Evolutionary conservation across 768 basidiomycete genomes (phyloP), one percentile per base, ranked within the genome.

Genomic region (Albatrellus ellisii): DNA sequence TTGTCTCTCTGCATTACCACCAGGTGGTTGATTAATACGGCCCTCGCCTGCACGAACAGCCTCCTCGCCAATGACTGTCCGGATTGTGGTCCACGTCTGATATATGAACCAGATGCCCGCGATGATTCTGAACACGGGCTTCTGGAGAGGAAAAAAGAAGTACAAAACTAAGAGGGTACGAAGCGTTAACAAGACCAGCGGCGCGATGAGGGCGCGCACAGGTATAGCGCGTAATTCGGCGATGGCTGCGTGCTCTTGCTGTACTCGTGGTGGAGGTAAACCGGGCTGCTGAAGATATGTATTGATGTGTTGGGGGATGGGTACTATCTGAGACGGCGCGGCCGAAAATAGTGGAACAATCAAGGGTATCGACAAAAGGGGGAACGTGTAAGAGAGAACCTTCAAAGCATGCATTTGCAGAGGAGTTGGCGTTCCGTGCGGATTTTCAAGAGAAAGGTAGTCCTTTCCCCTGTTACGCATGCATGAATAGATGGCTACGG

Each of bases 11-110:
- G 40, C 40, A 11, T 9, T 22, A 4, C 14, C 12, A 10, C 12
- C 35, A n/a, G 11, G 12, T 21, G 12, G 35, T 11, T 15, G 4
- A 4, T 11, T 10, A 9, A 17, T n/a, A 11, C 20, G 24, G 2
- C 18, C 40, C 20, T 11, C 36, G 15, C 18, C 27, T 27, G 41
- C 27, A n/a, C 43, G 49, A 22, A n/a, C 15, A 14, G 24, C 35
- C 4, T 27, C 36, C 6, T 36, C 44, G 12, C 43, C 43, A n/a
- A 51, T 46, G 6, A 44, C 50, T 22, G 43, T 49, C 6, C 48
- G 47, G 39, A 51, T 49, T 25, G 47, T 46, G 21, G 49, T 49
- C 50, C 50, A 51, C n/a, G 48, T 46, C 41, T 51, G 47, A 12
- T 49, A 51, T 1, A 51, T 35, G 24, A 51, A 37, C 50, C 50